Evolutionary conservation across 305 asterid species (phyloP), one percentile per base, ranked within the genome.

Genomic region (Rubia occidens): DNA sequence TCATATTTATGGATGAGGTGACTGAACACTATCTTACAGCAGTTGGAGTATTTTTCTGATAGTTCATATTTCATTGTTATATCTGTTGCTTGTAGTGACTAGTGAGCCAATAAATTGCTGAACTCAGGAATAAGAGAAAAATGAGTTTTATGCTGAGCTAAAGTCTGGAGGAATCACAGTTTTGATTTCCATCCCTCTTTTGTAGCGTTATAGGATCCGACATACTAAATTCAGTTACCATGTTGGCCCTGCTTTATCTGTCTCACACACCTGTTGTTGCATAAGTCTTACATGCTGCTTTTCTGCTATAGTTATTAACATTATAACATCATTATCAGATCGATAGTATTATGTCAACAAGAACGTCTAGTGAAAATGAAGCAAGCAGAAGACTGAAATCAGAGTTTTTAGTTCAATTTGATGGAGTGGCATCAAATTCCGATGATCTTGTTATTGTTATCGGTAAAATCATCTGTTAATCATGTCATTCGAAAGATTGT

Each of bases 1-100:
- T 94, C 49, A 91, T 94, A 68, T 94, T 94, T 82, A 91, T 94
- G 70, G 99, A 94, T 80, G 99, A 94, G 97, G 99, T 94, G 86
- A 71, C 79, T 24, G 13, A 21, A 10, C 35, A 20, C 8, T 45
- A 51, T 24, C 55, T 58, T 53, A 14, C 5, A 29, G 21, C 60
- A 51, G 37, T 37, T 53, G 11, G 53, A 47, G 53, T 47, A 8
- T 8, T 2, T 6, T 47, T 66, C 29, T 44, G 2, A 51, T 66
- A 29, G 11, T 51, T 32, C 60, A 42, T 39, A 35, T n/a, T 68
- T 58, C 3, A n/a, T 6, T 21, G 47, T 18, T 0, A 6, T 44
- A 32, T 56, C 11, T 5, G 69, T 35, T 67, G 10, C 14, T 32
- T n/a, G 43, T 63, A 9, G 32, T 8, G 6, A 51, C 21, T 63